Conservation (phyloP, 495 filamentous ascomycete genomes). For the Chaetomidium leptoderma region DNA sequence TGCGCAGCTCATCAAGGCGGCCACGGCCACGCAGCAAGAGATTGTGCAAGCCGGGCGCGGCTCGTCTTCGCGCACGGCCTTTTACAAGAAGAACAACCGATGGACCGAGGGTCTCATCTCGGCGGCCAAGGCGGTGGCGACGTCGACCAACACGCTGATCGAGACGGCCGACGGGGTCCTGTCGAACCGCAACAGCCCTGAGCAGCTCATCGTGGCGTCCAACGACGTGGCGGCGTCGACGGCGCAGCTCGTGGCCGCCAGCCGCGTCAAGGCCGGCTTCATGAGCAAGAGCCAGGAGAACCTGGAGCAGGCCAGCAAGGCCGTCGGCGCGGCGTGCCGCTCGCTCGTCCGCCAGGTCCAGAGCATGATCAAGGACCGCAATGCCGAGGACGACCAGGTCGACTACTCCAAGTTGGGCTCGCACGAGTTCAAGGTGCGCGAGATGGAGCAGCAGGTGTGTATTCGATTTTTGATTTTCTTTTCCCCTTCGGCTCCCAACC, state of each 20-base stretch:
- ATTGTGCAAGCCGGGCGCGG: slow-evolving; percentile 95
- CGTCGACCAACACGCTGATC: slow-evolving; percentile 88
- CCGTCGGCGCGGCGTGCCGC: slow-evolving; percentile 83
- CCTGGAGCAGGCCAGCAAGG: slow-evolving; percentile 86
- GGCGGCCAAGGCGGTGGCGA: slow-evolving; percentile 90
- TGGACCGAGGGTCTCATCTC: slow-evolving; percentile 98
- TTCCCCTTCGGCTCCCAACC: neutral
- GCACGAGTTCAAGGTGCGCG: slow-evolving; percentile 95
- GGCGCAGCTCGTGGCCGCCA: slow-evolving; percentile 92
- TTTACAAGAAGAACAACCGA: slow-evolving; percentile 97
- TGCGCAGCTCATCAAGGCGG: slow-evolving; percentile 91
- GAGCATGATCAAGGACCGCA: slow-evolving; percentile 81
- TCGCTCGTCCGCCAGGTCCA: slow-evolving; percentile 89
- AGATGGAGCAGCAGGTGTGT: slow-evolving; percentile 99
- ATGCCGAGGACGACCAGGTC: slow-evolving; percentile 76
- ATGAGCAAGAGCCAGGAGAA: slow-evolving; percentile 94
- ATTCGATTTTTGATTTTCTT: slow-evolving; percentile 14
- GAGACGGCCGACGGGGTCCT: slow-evolving; percentile 97
- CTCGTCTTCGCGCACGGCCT: slow-evolving; percentile 81
- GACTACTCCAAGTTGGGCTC: slow-evolving; percentile 83
- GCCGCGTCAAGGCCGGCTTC: slow-evolving; percentile 93
- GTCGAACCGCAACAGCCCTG: slow-evolving; percentile 81
- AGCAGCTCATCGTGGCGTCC: slow-evolving; percentile 95
- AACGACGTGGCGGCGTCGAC: slow-evolving; percentile 96
- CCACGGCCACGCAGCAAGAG: slow-evolving; percentile 89